These are phyloP conservation scores for Corylus americana DNA, from an alignment of 306 rosid genomes.

Conservation along the genomic window DNA sequence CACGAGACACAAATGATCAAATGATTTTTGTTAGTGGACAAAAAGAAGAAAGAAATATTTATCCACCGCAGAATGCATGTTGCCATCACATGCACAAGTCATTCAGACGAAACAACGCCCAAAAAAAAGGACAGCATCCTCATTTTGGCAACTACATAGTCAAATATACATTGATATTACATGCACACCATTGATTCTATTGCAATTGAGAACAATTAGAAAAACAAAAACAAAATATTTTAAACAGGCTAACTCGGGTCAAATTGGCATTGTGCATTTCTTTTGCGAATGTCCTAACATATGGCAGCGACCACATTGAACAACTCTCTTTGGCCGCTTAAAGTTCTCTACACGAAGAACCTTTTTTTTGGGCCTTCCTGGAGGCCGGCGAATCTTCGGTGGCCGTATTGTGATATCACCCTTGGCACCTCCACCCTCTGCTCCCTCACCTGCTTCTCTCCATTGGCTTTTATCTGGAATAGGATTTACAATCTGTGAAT, in stretches of 20 bases:
- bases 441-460: slow-evolving; percentile 73
- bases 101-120: slow-evolving; percentile 26
- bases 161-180: slow-evolving; percentile 56
- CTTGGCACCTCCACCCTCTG: slow-evolving; percentile 81
- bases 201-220: slow-evolving; percentile 28
- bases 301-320: slow-evolving; percentile 98
- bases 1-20: not conserved
- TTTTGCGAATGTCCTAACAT: slow-evolving; percentile 98
- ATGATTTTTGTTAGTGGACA: not conserved
- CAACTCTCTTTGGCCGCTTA: slow-evolving; percentile 93
- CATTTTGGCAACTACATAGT: slow-evolving; percentile 43
- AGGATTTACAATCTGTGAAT: slow-evolving; percentile 75
- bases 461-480: slow-evolving; percentile 80
- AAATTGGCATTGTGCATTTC: slow-evolving; percentile 85
- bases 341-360: slow-evolving; percentile 83
- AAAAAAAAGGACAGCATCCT: slow-evolving; percentile 38
- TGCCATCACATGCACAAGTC: slow-evolving; percentile 18
- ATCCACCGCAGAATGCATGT: not conserved
- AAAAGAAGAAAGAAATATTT: not conserved
- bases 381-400: slow-evolving; percentile 93
- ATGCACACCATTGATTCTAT: slow-evolving; percentile 50
- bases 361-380: slow-evolving; percentile 98
- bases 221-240: slow-evolving; percentile 23
- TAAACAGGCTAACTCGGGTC: slow-evolving; percentile 46
- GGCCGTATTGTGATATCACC: slow-evolving; percentile 70